These are phyloP conservation scores for Zostera marina DNA, from an alignment of 116 monocot genomes.

Conservation along the genomic window DNA sequence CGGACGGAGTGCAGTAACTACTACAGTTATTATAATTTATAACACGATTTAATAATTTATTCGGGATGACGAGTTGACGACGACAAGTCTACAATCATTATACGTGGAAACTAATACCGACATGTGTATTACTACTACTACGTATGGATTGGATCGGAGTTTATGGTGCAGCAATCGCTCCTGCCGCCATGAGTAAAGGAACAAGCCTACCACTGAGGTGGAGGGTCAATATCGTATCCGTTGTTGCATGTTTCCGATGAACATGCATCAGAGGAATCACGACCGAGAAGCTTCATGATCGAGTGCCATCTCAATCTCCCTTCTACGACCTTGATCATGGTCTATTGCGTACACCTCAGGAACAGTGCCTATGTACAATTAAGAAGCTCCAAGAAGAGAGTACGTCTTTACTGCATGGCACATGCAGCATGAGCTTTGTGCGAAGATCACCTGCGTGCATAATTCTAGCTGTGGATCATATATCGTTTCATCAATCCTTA, in stretches of 20 bases:
- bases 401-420: slow-evolving; percentile 29
- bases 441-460: slow-evolving; percentile 33
- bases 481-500: no score
- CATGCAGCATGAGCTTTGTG: slow-evolving; percentile 33
- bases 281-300: slow-evolving; percentile 12
- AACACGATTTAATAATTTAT: no score
- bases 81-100: no score
- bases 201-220: slow-evolving; percentile 19
- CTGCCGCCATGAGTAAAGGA: slow-evolving; percentile 24
- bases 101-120: no score
- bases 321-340: slow-evolving; percentile 14
- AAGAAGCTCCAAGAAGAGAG: slow-evolving; percentile 16
- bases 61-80: no score
- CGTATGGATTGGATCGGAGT: no score
- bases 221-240: slow-evolving; percentile 16
- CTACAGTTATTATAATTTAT: no score
- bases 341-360: slow-evolving; percentile 19
- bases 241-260: slow-evolving; percentile 25
- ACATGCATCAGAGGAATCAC: slow-evolving; percentile 13
- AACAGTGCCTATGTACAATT: slow-evolving; percentile 17
- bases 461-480: no score
- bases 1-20: no score
- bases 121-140: no score
- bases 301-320: slow-evolving; percentile 17
- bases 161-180: slow-evolving; percentile 5